phyloP scores from a whole-genome alignment of 1,284 basidiomycete genomes.

The Cerioporus squamosus region DNA sequence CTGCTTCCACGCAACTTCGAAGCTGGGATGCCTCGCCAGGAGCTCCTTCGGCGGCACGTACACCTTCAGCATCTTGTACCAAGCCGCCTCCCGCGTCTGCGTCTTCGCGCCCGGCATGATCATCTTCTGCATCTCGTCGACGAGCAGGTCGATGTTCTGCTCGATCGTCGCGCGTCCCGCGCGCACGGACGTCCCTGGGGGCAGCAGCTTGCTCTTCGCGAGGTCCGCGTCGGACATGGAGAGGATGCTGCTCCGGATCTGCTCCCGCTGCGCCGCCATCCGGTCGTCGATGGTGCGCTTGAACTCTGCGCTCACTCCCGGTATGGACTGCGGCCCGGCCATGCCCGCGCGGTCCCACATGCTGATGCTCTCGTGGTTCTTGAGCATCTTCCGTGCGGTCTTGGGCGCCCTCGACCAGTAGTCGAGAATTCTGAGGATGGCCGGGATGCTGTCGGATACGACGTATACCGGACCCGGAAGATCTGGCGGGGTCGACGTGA shows the following conservation, averaged over 20 bases:
- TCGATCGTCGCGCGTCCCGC: background rate
- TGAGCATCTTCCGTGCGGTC: background rate
- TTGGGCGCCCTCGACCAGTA: constrained; percentile 3
- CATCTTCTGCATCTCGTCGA: background rate
- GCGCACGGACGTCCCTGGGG: background rate
- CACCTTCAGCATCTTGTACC: constrained; percentile 4
- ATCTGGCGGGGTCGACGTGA: background rate
- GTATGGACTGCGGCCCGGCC: background rate
- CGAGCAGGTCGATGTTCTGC: constrained; percentile 1
- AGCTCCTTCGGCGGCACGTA: constrained; percentile 7
- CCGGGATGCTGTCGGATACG: constrained; percentile 3
- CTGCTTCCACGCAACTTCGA: background rate
- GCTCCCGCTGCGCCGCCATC: background rate
- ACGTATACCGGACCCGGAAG: constrained; percentile 10
- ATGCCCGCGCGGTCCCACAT: background rate
- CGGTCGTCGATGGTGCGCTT: background rate
- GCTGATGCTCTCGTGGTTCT: background rate
- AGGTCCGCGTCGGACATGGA: background rate
- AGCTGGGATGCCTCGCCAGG: constrained; percentile 1
- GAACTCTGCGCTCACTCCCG: background rate
- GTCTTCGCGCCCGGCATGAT: background rate
- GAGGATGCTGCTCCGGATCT: background rate
- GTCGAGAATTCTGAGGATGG: background rate
- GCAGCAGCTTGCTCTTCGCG: background rate
- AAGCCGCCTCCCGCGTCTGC: background rate